Evolutionary conservation across 208 protist genomes (phyloP).

Genomic region (Leishmania amazonensis): DNA sequence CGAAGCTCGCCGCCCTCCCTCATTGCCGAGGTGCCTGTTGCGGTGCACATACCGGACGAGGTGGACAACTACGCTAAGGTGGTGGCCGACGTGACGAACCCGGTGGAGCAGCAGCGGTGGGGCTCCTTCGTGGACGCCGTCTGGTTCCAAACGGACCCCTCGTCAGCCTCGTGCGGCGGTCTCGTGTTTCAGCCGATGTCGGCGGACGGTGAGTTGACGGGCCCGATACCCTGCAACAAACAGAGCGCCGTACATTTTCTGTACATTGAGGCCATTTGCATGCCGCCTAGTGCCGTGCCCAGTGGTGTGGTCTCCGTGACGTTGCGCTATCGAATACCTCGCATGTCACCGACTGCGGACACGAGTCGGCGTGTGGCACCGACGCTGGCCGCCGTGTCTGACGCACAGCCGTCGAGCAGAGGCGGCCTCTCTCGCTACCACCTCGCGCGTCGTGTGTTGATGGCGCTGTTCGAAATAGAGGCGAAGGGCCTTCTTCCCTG

Average conservation of each 20-base stretch:
- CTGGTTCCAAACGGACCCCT: conserved; percentile 74
- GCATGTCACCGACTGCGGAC: conserved; percentile 26
- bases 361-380: conserved; percentile 27
- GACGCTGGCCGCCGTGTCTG: conserved; percentile 14
- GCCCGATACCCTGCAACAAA: conserved; percentile 5
- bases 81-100: conserved; percentile 34
- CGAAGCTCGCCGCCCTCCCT: conserved; percentile 10
- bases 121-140: conserved; percentile 65
- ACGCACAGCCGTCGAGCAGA: conserved; percentile 19
- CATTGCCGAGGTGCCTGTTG: conserved; percentile 30
- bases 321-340: conserved; percentile 30
- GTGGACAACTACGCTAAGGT: conserved; percentile 29
- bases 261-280: conserved; percentile 35
- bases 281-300: conserved; percentile 23
- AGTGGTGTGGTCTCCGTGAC: conserved; percentile 3
- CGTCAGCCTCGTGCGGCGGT: conserved; percentile 45
- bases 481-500: conserved; percentile 47
- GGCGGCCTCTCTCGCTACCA: conserved; percentile 35
- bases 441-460: conserved; percentile 43
- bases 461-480: conserved; percentile 59
- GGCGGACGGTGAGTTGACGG: conserved; percentile 2
- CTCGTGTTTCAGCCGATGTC: conserved; percentile 34
- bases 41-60: conserved; percentile 32
- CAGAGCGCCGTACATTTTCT: conserved; percentile 40
- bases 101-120: conserved; percentile 59